Base-by-base conservation (phyloP, 1,139 yeast genomes). In the Debaryomyces fabryi region DNA sequence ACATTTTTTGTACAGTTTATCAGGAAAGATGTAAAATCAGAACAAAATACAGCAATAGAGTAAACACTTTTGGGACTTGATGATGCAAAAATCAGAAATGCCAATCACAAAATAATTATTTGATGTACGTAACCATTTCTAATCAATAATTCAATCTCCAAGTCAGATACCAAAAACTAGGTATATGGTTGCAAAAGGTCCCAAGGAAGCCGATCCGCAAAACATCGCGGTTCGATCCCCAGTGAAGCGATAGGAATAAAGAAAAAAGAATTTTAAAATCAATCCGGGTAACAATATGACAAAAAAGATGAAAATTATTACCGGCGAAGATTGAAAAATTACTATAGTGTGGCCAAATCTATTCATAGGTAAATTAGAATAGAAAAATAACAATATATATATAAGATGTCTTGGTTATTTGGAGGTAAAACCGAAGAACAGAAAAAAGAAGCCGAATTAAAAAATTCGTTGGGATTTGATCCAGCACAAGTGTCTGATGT, bases 401-500 rank as follows among this genome's bases (percentile, higher is more conserved):
- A 39, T 32, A 40, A 30, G 43, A 84, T 83, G 88, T 83, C 88
- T 58, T 86, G 91, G 90, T 67, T 85, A 64, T 84, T 85, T 61
- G 89, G 90, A 54, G 76, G 72, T 46, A 59, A 60, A 46, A 55
- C 62, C 47, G 57, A 54, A 53, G 60, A 54, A 51, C 56, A 67
- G 58, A 65, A 66, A 51, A 55, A 60, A 41, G 52, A 57, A 40
- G 61, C 68, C 50, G 60, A 58, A 49, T 65, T 63, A 53, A 71
- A 70, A 56, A 67, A 71, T 49, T 62, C 72, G 33, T 73, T 83
- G 42, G 88, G 88, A 9, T 85, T 86, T 63, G 93, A 86, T 65
- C 87, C 91, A 39, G 67, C 79, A 35, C 79, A 83, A 54, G 83
- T 85, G 36, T 67, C 83, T 23, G 88, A 85, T 63, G 88, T 86